Evolutionary conservation across 2,329 filamentous ascomycete genomes (phyloP), one percentile per base, ranked within the genome.

Genomic region (Chrysoporthe austroafricana): DNA sequence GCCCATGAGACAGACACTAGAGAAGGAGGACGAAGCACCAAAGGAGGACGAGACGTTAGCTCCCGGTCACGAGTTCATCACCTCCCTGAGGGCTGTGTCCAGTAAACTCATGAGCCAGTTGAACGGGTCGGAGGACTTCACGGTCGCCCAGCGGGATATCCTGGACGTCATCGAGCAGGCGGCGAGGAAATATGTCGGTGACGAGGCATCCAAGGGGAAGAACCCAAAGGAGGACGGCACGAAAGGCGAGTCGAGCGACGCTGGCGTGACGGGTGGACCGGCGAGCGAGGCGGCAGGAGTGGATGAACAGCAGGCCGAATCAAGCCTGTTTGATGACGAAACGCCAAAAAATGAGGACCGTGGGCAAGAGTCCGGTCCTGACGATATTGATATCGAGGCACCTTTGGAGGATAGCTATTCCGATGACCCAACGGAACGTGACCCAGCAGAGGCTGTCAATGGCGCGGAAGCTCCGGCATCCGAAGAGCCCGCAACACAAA

Each of bases 161-260:
- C 73, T 88, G 26, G 80, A 85, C 8, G 77, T 80, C 21, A 84
- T 89, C 44, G 80, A 83, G 67, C 79, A 78, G 48, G 86, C 85
- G 3, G 82, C 85, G 0, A 80, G 78, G 58, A 82, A 83, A 66
- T 88, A 86, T 65, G 75, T 88, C 1, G 78, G 79, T 8, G 78
- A 78, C 0, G 74, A 76, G 8, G 77, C 80, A 46, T 60, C 69
- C n/a, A 76, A 74, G 60, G 46, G 68, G 16, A 62, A 48, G 11
- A 62, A 65, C 16, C 48, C 65, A 48, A 66, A 69, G 50, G 68
- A 68, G 63, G 66, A 67, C 50, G 63, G 32, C 9, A 60, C 64
- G 39, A 62, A 68, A 13, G 68, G 65, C n/a, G 70, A 70, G 32
- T 60, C 64, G 3, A 69, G 61, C 36, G 48, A 48, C 3, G 63